Percentiles rank a stretch among this genome's conserved stretches.
Evolutionary conservation across 2,329 filamentous ascomycete genomes (phyloP).

Genomic region (Fusarium falciforme): DNA sequence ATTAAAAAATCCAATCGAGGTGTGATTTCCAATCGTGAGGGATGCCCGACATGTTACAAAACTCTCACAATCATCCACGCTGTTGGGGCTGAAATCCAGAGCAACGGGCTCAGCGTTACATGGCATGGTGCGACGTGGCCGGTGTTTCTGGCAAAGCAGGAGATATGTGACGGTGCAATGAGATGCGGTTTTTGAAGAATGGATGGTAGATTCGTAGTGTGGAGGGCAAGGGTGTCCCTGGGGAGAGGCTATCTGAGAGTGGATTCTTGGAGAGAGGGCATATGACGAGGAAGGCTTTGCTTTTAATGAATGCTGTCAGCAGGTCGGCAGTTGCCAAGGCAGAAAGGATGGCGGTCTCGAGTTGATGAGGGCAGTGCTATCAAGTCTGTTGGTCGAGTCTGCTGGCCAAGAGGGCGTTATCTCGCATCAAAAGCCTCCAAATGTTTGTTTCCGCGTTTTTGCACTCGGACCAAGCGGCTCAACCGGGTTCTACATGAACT

Average conservation of each 20-base stretch:
- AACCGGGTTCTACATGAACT: not conserved
- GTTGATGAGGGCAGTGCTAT: not conserved
- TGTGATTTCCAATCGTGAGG: not conserved
- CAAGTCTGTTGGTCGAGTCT: not conserved
- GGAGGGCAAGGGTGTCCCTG: slow-evolving; percentile 22
- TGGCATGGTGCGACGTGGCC: slow-evolving; percentile 12
- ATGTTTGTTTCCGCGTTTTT: not conserved
- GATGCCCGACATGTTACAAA: not conserved
- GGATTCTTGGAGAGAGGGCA: not conserved
- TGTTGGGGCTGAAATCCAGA: slow-evolving; percentile 13
- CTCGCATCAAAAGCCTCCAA: not conserved
- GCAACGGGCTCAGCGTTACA: slow-evolving; percentile 1
- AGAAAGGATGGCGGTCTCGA: not conserved
- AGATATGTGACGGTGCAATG: slow-evolving; percentile 24
- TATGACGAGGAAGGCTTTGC: not conserved
- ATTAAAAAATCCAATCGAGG: not conserved
- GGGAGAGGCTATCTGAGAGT: slow-evolving; percentile 4
- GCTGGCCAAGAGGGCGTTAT: not conserved
- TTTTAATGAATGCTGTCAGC: slow-evolving; percentile 1
- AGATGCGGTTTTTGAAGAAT: not conserved
- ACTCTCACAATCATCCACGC: not conserved
- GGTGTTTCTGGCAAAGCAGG: not conserved
- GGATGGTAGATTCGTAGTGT: not conserved
- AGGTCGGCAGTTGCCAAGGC: not conserved
- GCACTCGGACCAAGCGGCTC: not conserved